These are phyloP conservation scores for Gymnopus androsaceus DNA, from an alignment of 1,284 basidiomycete species.

Conservation along the genomic window DNA sequence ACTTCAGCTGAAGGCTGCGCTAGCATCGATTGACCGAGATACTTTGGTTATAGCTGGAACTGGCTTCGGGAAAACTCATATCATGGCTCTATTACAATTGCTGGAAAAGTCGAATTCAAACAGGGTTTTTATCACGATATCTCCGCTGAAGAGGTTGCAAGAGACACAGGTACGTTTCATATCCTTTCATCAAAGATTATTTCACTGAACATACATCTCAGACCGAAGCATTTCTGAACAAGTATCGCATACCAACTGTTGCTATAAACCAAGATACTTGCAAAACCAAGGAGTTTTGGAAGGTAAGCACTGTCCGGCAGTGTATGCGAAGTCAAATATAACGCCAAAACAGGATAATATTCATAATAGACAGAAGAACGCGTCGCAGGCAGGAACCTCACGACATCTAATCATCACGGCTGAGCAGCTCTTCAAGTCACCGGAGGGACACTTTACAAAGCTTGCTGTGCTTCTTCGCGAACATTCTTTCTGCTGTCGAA, in stretches of 20 bases:
- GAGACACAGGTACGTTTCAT: background rate
- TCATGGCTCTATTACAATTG: conserved; percentile 23
- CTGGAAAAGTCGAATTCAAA: conserved; percentile 21
- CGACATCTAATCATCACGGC: conserved; percentile 2
- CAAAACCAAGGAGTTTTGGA: background rate
- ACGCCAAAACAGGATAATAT: background rate
- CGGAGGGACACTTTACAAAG: background rate
- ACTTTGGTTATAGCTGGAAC: conserved; percentile 25
- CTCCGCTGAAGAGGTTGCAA: background rate
- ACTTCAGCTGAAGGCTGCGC: background rate
- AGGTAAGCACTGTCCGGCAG: conserved; percentile 23
- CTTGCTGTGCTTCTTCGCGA: background rate
- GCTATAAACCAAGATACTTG: background rate
- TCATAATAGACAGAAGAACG: background rate
- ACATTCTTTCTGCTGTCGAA: background rate
- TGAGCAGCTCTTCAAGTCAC: too few species aligned
- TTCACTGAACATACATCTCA: conserved; percentile 2
- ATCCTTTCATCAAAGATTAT: conserved; percentile 6
- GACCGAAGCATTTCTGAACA: background rate
- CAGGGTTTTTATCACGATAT: conserved; percentile 12
- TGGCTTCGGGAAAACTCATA: too few species aligned
- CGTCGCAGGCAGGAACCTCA: background rate
- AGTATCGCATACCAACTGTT: background rate
- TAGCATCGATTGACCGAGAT: background rate
- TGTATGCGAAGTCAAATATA: conserved; percentile 25